Evolutionary conservation across 1,139 yeast species (phyloP).

Genomic region (Saccharomyces hybrid): DNA sequence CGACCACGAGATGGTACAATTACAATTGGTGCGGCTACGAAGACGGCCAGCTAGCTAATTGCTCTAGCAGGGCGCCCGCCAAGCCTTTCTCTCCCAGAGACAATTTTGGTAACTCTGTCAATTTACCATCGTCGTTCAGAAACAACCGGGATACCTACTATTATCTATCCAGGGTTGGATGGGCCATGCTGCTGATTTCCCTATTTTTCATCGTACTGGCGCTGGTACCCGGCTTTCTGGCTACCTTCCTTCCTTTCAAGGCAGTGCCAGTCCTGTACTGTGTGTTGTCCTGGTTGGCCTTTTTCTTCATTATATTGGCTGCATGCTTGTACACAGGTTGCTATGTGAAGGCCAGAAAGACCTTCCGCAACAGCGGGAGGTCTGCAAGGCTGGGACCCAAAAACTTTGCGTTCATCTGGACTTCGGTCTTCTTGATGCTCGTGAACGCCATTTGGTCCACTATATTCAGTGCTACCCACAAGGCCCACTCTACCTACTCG

Average conservation of each 20-base stretch:
- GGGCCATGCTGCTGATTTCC: constrained; percentile 59
- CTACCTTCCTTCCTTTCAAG: constrained; percentile 26
- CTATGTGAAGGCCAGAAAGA: constrained; percentile 53
- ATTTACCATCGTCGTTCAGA: constrained; percentile 48
- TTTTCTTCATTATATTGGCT: constrained; percentile 48
- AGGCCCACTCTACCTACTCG: background rate
- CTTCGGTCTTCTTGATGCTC: constrained; percentile 43
- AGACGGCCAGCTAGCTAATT: constrained; percentile 28
- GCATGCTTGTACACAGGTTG: constrained; percentile 61
- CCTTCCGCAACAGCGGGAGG: constrained; percentile 43
- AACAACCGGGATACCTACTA: constrained; percentile 44
- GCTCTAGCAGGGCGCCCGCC: constrained; percentile 34
- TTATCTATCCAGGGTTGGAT: constrained; percentile 59
- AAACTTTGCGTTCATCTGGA: constrained; percentile 60
- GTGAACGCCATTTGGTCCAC: constrained; percentile 29
- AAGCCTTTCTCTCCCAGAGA: constrained; percentile 66
- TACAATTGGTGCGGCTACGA: constrained; percentile 53
- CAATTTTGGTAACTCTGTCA: constrained; percentile 48
- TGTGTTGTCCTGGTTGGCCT: constrained; percentile 37
- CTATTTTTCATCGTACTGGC: constrained; percentile 45
- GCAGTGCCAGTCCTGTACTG: constrained; percentile 33
- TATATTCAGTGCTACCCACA: constrained; percentile 7
- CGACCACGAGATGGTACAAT: constrained; percentile 61
- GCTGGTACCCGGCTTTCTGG: constrained; percentile 34
- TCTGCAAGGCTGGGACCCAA: constrained; percentile 49